Conservation (phyloP, 108 stramenopile species). For the Nitzschia sp. region DNA sequence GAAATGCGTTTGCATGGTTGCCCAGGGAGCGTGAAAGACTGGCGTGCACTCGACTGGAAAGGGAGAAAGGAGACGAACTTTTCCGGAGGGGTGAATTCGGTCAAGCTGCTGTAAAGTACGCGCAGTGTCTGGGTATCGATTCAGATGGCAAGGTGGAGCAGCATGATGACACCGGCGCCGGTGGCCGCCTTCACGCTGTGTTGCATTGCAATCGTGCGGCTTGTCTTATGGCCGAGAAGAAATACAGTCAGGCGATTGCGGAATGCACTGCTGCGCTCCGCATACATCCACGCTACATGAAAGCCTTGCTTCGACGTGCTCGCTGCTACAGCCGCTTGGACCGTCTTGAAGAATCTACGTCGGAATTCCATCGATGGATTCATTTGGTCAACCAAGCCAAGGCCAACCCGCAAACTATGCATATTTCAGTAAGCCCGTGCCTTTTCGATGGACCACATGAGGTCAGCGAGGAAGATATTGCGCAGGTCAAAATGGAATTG, state of each 20-base stretch:
- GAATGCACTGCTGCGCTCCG: constrained; percentile 86
- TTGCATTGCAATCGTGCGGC: constrained; percentile 91
- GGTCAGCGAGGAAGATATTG: constrained; percentile 47
- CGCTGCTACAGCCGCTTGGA: constrained; percentile 71
- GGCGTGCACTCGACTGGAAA: constrained; percentile 21
- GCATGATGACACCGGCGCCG: constrained; percentile 37
- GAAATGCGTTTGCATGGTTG: constrained; percentile 26
- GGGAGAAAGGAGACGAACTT: constrained; percentile 61
- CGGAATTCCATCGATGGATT: constrained; percentile 74
- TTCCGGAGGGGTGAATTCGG: constrained; percentile 64
- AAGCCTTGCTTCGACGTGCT: constrained; percentile 83
- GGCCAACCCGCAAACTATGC: constrained; percentile 27
- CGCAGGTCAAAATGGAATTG: constrained; percentile 63
- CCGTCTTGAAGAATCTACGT: constrained; percentile 62
- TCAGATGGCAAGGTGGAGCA: constrained; percentile 30
- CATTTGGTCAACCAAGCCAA: constrained; percentile 62
- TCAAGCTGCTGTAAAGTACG: constrained; percentile 68
- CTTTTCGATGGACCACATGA: constrained; percentile 75
- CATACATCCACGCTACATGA: constrained; percentile 86
- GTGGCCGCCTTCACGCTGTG: constrained; percentile 83
- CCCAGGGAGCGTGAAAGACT: constrained; percentile 22
- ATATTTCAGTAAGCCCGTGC: constrained; percentile 43
- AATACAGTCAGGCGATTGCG: constrained; percentile 65
- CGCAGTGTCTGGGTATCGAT: constrained; percentile 65
- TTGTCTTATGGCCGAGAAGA: constrained; percentile 78